Evolutionary conservation across 2,329 filamentous ascomycete genomes (phyloP), one percentile per base, ranked within the genome.

Genomic region (Penicillium sp.): DNA sequence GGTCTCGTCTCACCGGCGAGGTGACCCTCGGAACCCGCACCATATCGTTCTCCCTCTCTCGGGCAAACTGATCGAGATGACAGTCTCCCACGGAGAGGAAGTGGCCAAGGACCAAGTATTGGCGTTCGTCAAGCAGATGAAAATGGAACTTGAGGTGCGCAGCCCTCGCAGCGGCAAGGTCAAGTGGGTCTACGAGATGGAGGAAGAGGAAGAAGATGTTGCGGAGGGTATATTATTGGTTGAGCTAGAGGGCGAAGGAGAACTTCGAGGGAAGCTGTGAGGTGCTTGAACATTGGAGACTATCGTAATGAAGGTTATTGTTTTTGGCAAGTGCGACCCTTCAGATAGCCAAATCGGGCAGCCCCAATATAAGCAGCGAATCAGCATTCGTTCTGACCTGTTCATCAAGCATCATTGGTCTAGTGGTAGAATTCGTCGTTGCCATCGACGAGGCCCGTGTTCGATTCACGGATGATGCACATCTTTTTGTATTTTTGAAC

Each of bases 91-190:
- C 4, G 82, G 81, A 0, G 80, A 84, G 55, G 59, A 67, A 6
- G 71, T 84, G 0, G 67, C 66, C 18, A 73, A 80, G 56, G 82
- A 83, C 1, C 79, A 86, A 38, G 71, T 81, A 0, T 72, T 87
- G 59, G 81, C 75, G 7, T 83, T 87, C 16, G 79, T 87, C 18
- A 82, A 83, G 68, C 85, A 87, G 69, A 87, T 87, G 84, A 87
- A 87, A 70, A 88, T 87, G 85, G 85, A 88, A 59, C 69, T 87
- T n/a, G 85, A 87, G 62, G 79, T 88, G 2, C 69, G 85, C 21
- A 77, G 76, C 51, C 73, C 75, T 14, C 73, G 74, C 4, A 71
- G 73, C 1, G 84, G 84, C 0, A 67, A 64, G 2, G 76, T 83
- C 4, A 71, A 66, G 1, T 86, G 82, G 79, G 76, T 81, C 1